Base-by-base conservation (phyloP, 2,329 filamentous ascomycete genomes). In the Leptoxyphium fumago region DNA sequence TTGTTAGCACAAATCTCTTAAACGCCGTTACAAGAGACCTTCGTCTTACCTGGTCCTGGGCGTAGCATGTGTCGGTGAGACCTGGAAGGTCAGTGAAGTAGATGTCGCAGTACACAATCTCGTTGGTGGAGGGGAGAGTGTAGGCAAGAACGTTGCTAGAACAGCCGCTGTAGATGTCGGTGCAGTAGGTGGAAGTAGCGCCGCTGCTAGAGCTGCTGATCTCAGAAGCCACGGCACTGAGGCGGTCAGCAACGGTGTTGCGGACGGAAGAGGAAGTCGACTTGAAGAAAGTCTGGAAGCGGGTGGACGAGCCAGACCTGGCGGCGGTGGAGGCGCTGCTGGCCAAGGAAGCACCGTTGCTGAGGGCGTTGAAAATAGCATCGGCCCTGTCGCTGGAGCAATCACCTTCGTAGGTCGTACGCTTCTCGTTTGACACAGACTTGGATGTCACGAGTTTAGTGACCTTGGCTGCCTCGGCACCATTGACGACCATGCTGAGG, bases 281-380 rank as follows among this genome's bases (percentile, higher is more conserved):
- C 63, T 78, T 80, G 70, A 82, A 84, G 67, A 78, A 82, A 55
- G 78, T 74, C 30, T 59, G 61, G 52, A 80, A 61, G 54, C 70
- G 75, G 51, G 63, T 60, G 2, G 68, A 65, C 0, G 64, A 51
- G 26, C 72, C 73, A 0, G 67, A 72, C 1, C 65, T 57, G 0
- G 75, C 73, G 2, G 72, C 72, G 1, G 60, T 56, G 1, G 73
- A 68, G 9, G 78, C 77, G 2, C 64, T 59, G 2, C 61, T 63
- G 1, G 79, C 76, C 5, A 80, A 64, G 13, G 60, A 63, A 5
- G 66, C 62, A 54, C 77, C 76, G 60, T 75, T 73, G 48, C 55
- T 57, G 10, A 82, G 63, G 1, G 76, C 78, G 2, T 59, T 70
- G 17, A 60, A 56, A 14, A 75, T 68, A 1, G 68, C 60, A 0